Percentiles rank a stretch among this genome's conserved stretches.
Conservation (phyloP, 495 filamentous ascomycete species). For the Aspergillus cavernicola region DNA sequence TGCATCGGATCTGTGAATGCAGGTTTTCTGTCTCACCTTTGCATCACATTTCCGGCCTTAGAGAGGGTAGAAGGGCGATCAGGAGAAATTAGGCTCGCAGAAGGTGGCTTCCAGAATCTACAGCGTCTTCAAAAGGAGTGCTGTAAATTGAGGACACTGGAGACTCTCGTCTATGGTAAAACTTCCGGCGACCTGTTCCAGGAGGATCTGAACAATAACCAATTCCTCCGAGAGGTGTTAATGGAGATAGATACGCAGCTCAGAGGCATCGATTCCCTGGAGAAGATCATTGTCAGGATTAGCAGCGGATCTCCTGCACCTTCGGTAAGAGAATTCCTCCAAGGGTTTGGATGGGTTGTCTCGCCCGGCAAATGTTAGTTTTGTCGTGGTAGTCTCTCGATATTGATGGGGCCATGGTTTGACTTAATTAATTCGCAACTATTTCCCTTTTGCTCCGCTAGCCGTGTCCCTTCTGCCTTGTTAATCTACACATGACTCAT, state of each 20-base stretch:
- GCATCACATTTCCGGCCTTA: conserved; percentile 5
- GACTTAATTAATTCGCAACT: too few species aligned
- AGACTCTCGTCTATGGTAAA: neutral
- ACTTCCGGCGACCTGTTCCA: neutral
- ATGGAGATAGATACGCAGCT: neutral
- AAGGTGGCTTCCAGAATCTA: conserved; percentile 2
- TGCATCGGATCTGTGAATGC: conserved; percentile 5
- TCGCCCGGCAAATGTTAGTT: neutral
- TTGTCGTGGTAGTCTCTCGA: too few species aligned
- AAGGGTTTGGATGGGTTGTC: conserved; percentile 8
- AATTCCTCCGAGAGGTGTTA: neutral
- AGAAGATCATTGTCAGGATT: conserved; percentile 3
- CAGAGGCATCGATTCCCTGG: conserved; percentile 1
- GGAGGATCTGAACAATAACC: neutral
- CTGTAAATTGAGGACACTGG: neutral
- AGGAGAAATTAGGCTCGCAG: conserved; percentile 3
- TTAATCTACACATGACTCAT: too few species aligned
- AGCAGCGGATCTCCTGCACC: conserved; percentile 1
- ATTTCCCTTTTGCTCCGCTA: too few species aligned
- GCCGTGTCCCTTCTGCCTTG: too few species aligned
- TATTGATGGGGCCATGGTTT: too few species aligned
- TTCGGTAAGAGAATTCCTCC: conserved; percentile 1
- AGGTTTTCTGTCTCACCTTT: conserved; percentile 4
- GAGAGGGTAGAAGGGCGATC: neutral
- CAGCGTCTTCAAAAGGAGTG: conserved; percentile 3